These are phyloP conservation scores for Talaromyces verruculosus DNA, from an alignment of 2,329 filamentous ascomycete species.

Conservation along the genomic window DNA sequence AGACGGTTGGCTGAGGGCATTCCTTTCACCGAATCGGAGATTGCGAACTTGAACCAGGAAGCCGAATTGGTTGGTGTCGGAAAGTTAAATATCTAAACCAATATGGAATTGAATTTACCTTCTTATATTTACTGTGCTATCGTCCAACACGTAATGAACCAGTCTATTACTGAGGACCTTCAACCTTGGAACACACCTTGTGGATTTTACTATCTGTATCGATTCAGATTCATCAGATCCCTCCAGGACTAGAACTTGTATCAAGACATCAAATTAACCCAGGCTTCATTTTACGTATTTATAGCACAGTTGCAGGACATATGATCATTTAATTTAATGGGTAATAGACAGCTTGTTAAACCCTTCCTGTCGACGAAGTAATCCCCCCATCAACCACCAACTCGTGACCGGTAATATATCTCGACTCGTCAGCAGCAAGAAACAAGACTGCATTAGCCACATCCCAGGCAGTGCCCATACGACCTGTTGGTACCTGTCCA, in stretches of 20 bases:
- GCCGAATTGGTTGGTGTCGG: slow-evolving; percentile 45
- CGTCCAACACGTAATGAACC: too few relatives aligned
- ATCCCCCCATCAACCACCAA: slow-evolving; percentile 42
- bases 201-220: too few relatives aligned
- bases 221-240: too few relatives aligned
- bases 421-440: slow-evolving; percentile 68
- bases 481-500: slow-evolving; percentile 42
- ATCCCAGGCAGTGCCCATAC: slow-evolving; percentile 53
- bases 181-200: too few relatives aligned
- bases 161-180: too few relatives aligned
- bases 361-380: not conserved
- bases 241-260: too few relatives aligned
- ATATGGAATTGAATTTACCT: not conserved
- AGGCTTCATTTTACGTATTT: too few relatives aligned
- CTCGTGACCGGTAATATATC: slow-evolving; percentile 70
- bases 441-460: slow-evolving; percentile 71
- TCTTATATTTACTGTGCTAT: too few relatives aligned
- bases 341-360: too few relatives aligned
- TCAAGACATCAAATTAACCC: too few relatives aligned
- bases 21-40: slow-evolving; percentile 50
- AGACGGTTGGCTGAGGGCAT: slow-evolving; percentile 48
- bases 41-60: slow-evolving; percentile 52
- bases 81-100: slow-evolving; percentile 6
- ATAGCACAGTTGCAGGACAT: too few relatives aligned
- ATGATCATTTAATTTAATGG: too few relatives aligned